Percentiles rank a stretch among this genome's conserved stretches.
Conservation (phyloP, 306 rosid species). For the Senna tora region DNA sequence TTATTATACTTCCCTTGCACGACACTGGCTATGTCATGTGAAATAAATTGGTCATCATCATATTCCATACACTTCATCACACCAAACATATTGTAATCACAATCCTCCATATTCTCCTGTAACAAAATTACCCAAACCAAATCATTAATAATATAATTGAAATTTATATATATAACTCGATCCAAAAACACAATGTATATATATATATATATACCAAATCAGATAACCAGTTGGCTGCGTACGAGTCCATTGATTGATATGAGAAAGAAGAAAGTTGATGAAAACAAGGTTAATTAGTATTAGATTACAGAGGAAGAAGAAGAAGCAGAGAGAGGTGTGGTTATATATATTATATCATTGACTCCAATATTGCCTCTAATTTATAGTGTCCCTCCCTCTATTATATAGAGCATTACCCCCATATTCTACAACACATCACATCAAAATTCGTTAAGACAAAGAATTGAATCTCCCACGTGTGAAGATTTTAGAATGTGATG, state of each 20-base stretch:
- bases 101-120: conserved; percentile 39
- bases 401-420: not conserved
- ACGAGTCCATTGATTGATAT: conserved; percentile 40
- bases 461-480: not conserved
- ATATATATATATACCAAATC: no score
- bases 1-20: conserved; percentile 23
- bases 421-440: no score
- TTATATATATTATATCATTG: not conserved
- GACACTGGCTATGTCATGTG: conserved; percentile 46
- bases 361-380: not conserved
- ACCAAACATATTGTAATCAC: no score
- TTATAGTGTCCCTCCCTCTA: no score
- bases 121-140: no score
- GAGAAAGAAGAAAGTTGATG: not conserved
- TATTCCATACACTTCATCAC: conserved; percentile 23
- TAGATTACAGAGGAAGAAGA: not conserved
- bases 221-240: conserved; percentile 51
- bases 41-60: conserved; percentile 34
- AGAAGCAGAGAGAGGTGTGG: no score
- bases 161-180: no score
- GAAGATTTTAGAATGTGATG: no score
- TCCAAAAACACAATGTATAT: no score
- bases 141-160: no score
- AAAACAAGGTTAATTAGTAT: not conserved
- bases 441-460: no score